Base-by-base conservation (phyloP, 2,329 filamentous ascomycete species). In the Bipolaris zeicola region DNA sequence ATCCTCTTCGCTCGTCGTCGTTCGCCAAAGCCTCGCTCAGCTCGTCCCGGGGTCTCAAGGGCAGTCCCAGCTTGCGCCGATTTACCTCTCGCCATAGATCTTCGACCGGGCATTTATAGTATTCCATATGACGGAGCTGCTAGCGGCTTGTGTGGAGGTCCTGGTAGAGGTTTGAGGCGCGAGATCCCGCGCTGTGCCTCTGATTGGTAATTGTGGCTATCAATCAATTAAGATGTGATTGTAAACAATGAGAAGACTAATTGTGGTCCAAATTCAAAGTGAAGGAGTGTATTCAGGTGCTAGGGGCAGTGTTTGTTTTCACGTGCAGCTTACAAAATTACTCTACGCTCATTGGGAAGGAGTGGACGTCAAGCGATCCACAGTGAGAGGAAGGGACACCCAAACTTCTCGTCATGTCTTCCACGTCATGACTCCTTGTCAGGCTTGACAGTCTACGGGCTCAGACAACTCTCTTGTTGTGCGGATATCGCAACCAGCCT, bases 1-100 rank as follows among this genome's bases (percentile, higher is more conserved):
- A 64, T 6, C 61, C 68, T 49, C 59, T 43, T 20, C 8, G 20
- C 3, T 59, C 49, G 38, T 72, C 67, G 49, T 71, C 68, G 31
- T 43, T 37, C 24, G 53, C 39, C 8, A 71, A 43, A 14, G 24
- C 46, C 42, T 72, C 69, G 51, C 61, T 63, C 34, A 69, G 57
- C 24, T 58, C 50, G 47, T 72, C 69, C 11, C 49, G 53, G 16
- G 38, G 43, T 5, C 59, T 60, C n/a, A 18, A 37, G 7, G 57
- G 47, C 11, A 18, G 38, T 47, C 51, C 50, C 4, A 44, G 36
- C 10, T 58, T 46, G 16, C 68, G 68, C 4, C 69, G 61, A 31
- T 33, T 43, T 14, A 65, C 39, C 49, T 72, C 70, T 33, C 34
- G 49, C 16, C 49, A 39, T 7, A 72, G 55, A 6, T 65, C 52